Percentiles rank a stretch among this genome's conserved stretches.
phyloP scores from a whole-genome alignment of 2,329 filamentous ascomycete species.

The Diaporthe australafricana region DNA sequence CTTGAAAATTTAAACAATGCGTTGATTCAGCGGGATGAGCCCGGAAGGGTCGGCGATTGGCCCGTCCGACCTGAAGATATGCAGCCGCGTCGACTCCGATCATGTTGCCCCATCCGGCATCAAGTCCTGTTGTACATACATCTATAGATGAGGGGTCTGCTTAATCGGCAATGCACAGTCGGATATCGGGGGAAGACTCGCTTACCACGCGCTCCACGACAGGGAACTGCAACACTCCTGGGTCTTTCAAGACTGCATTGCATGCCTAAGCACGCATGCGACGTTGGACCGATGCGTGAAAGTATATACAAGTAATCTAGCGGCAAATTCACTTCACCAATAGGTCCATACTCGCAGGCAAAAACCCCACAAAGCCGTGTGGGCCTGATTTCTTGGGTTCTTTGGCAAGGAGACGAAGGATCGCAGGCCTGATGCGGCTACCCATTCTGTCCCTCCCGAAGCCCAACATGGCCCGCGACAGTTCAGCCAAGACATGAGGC shows the following conservation, averaged over 20 bases:
- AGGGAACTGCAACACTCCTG: slow-evolving; percentile 27
- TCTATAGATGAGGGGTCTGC: slow-evolving; percentile 1
- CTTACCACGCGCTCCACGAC: slow-evolving; percentile 32
- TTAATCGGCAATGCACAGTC: slow-evolving; percentile 32
- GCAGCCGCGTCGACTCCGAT: slow-evolving; percentile 21
- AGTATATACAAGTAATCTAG: not conserved
- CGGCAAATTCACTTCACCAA: not conserved
- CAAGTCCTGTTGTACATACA: slow-evolving; percentile 20
- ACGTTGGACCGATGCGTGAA: slow-evolving; percentile 27
- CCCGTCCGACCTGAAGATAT: not conserved
- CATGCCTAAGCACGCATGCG: slow-evolving; percentile 30
- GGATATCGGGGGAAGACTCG: slow-evolving; percentile 31
- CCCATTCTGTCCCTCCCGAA: slow-evolving; percentile 30
- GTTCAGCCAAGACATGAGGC: slow-evolving; percentile 4
- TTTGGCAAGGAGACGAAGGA: not conserved
- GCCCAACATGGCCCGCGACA: slow-evolving; percentile 24
- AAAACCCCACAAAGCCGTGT: not conserved
- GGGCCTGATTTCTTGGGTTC: not conserved
- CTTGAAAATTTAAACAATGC: not conserved
- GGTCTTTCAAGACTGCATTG: slow-evolving; percentile 11
- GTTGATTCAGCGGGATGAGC: slow-evolving; percentile 7
- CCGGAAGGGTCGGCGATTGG: slow-evolving; percentile 9
- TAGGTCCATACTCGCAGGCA: not conserved
- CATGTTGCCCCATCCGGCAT: not conserved
- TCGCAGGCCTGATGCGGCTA: slow-evolving; percentile 27